These are phyloP conservation scores for Saccharum spontaneum DNA, from an alignment of 176 grass and related monocot species.

Conservation along the genomic window DNA sequence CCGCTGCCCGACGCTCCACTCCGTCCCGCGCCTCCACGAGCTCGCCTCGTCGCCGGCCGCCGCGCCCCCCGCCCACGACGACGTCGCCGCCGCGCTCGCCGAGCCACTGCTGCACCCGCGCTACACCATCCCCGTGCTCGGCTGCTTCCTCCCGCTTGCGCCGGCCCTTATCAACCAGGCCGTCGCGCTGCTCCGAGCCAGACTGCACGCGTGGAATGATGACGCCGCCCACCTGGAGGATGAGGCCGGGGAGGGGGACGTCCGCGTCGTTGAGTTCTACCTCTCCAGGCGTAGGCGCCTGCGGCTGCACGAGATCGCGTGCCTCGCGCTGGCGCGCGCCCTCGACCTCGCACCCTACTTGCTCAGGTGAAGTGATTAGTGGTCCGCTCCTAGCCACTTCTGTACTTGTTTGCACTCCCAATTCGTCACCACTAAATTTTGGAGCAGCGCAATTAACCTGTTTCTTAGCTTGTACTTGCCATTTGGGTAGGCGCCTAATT, in stretches of 20 bases:
- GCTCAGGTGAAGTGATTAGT: constrained; percentile 44
- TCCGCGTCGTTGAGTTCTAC: constrained; percentile 77
- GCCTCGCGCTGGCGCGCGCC: constrained; percentile 60
- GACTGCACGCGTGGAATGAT: constrained; percentile 29
- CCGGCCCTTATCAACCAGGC: constrained; percentile 43
- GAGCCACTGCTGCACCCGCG: constrained; percentile 81
- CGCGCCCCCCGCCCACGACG: constrained; percentile 34
- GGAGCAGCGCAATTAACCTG: neutral
- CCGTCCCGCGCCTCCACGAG: constrained; percentile 42
- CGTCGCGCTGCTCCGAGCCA: constrained; percentile 26
- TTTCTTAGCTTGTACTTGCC: neutral
- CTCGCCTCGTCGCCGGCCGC: constrained; percentile 36
- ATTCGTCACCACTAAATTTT: constrained; percentile 4
- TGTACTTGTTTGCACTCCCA: neutral
- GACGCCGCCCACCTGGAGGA: constrained; percentile 43
- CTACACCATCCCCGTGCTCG: constrained; percentile 76
- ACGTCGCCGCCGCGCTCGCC: constrained; percentile 61
- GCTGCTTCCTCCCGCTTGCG: constrained; percentile 81
- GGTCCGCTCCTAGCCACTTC: neutral
- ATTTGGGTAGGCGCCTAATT: constrained; percentile 8
- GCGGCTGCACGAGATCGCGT: constrained; percentile 82
- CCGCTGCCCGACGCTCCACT: constrained; percentile 58
- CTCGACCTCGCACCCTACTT: constrained; percentile 81
- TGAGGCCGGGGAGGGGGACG: constrained; percentile 58
- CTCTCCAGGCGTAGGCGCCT: constrained; percentile 61